Evolutionary conservation across 495 filamentous ascomycete genomes (phyloP).

Genomic region (Aspergillus biplanus): DNA sequence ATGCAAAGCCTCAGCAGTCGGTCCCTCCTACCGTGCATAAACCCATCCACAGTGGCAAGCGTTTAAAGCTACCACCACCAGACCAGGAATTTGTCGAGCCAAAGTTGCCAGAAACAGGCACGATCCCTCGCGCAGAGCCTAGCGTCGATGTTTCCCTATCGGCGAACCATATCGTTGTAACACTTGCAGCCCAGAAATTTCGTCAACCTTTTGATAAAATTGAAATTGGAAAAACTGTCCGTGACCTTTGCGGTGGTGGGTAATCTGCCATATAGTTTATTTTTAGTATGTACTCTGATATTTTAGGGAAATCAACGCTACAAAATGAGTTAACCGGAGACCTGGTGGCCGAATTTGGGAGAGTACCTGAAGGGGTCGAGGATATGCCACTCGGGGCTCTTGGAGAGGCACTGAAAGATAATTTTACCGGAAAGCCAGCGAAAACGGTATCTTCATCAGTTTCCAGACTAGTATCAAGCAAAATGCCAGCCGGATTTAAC

Average conservation of each 20-base stretch:
- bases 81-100: neutral
- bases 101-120: neutral
- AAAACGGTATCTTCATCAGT: constrained; percentile 93
- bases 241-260: constrained; percentile 31
- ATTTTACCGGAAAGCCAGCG: constrained; percentile 93
- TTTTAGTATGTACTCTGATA: constrained; percentile 1
- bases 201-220: constrained; percentile 29
- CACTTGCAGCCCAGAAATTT: constrained; percentile 31
- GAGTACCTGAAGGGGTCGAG: constrained; percentile 96
- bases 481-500: constrained; percentile 99
- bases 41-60: neutral
- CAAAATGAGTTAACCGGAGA: constrained; percentile 95
- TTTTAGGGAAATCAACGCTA: constrained; percentile 86
- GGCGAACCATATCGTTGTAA: constrained; percentile 24
- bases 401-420: constrained; percentile 88
- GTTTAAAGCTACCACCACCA: neutral
- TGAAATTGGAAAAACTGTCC: constrained; percentile 24
- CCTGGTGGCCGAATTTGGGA: constrained; percentile 95
- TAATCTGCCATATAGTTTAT: neutral
- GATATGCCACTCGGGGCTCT: constrained; percentile 92
- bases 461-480: constrained; percentile 91
- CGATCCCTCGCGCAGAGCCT: neutral
- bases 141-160: constrained; percentile 19
- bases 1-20: neutral
- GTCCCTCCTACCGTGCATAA: neutral